These are phyloP conservation scores for Paradendryphiella salina DNA, from an alignment of 2,329 filamentous ascomycete species.

Conservation along the genomic window DNA sequence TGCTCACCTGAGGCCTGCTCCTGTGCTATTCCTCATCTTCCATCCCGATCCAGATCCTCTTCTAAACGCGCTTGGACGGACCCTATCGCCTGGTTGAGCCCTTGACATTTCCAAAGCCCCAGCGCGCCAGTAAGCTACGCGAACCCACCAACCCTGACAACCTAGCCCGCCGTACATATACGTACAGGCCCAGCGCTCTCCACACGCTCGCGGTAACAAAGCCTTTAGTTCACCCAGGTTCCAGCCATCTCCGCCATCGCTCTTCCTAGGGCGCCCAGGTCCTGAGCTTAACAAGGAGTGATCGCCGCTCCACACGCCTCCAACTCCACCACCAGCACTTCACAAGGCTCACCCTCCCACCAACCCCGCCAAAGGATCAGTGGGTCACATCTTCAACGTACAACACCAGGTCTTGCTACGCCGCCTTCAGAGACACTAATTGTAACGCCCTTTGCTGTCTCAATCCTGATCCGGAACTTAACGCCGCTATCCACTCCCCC, in stretches of 20 bases:
- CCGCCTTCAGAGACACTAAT: conserved; percentile 27
- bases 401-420: conserved; percentile 42
- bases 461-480: conserved; percentile 31
- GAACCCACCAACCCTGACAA: conserved; percentile 46
- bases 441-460: conserved; percentile 25
- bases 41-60: conserved; percentile 48
- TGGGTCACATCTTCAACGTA: conserved; percentile 35
- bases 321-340: conserved; percentile 40
- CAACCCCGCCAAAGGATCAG: conserved; percentile 24
- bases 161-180: conserved; percentile 51
- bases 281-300: conserved; percentile 55
- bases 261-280: conserved; percentile 49
- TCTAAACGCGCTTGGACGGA: conserved; percentile 48
- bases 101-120: conserved; percentile 37
- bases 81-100: conserved; percentile 49
- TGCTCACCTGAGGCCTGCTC: conserved; percentile 44
- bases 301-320: conserved; percentile 51
- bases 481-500: conserved; percentile 32
- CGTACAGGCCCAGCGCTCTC: conserved; percentile 46
- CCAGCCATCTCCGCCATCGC: conserved; percentile 54
- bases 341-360: conserved; percentile 24
- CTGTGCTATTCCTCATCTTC: conserved; percentile 40
- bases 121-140: conserved; percentile 50
- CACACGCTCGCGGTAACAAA: conserved; percentile 47
- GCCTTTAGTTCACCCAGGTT: conserved; percentile 48